Base-by-base conservation (phyloP, 163 green algal genomes). In the Prototheca cutis region DNA sequence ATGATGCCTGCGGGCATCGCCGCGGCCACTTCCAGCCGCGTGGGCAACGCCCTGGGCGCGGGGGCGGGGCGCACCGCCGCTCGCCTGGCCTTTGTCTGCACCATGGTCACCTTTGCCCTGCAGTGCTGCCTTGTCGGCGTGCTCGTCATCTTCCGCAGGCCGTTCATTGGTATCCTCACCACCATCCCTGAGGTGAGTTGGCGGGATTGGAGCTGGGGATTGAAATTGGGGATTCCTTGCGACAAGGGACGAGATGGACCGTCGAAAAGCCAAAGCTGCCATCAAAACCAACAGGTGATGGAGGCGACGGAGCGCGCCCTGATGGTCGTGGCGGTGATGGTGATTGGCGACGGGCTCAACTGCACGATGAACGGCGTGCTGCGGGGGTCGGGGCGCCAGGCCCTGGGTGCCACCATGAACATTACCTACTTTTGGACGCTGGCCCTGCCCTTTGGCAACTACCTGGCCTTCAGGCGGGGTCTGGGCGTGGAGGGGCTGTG, bases 21-120 rank as follows among this genome's bases (percentile, higher is more conserved):
- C 23, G 58, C 40, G 13, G 70, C 67, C 33, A 59, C 34, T 36
- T 58, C 49, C 18, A 69, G 66, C 18, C 55, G 79, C n/a, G 68
- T 84, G 5, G 63, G 61, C 49, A 82, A 85, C 32, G 72, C 75
- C 5, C 48, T 87, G 48, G 79, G 79, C 4, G 72, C 59, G 1
- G 72, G 66, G 8, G 45, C 65, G 31, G 59, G 73, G 2, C 8
- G 30, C 21, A 39, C 39, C 8, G 79, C 77, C 7, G 30, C 40
- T 3, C 53, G 61, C 24, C 66, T 73, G 27, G 67, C 73, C 4
- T 18, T 47, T 40, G 62, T 42, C 10, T 55, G 45, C 29, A 28
- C 49, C 2, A 40, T 17, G 21, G 4, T 67, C 8, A 48, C 47
- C 4, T 27, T 53, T 1, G 25, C 32, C 54, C 54, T 60, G 1